phyloP scores from a whole-genome alignment of 257 asterid genomes.

The Solanum corneliomulleri region DNA sequence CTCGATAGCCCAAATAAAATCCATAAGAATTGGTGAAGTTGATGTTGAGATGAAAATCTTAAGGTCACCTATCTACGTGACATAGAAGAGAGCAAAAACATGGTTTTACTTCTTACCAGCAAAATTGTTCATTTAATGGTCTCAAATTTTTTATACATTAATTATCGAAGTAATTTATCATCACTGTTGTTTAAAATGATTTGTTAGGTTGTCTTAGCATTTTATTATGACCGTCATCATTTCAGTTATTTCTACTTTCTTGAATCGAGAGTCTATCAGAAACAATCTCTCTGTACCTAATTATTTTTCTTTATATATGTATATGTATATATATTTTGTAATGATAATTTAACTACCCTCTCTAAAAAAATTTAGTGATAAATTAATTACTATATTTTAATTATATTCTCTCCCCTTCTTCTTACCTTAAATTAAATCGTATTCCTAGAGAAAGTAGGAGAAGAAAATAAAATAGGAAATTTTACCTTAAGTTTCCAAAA shows the following conservation, averaged over 20 bases:
- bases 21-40: background rate
- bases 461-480: background rate
- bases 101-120: too few species aligned
- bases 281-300: too few species aligned
- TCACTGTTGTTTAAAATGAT: background rate
- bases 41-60: background rate
- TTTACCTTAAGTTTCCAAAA: background rate
- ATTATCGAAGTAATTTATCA: too few species aligned
- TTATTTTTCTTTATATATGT: too few species aligned
- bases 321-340: too few species aligned
- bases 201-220: background rate
- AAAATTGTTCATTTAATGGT: too few species aligned
- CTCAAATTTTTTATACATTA: too few species aligned
- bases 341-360: too few species aligned
- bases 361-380: background rate
- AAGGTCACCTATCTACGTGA: background rate
- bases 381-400: too few species aligned
- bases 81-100: background rate
- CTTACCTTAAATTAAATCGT: background rate
- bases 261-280: background rate
- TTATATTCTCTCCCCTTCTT: too few species aligned
- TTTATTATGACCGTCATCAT: background rate
- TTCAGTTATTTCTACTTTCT: background rate
- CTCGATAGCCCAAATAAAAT: background rate
- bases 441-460: background rate